These are phyloP conservation scores for Fusarium odoratissimum DNA, from an alignment of 2,329 filamentous ascomycete species.

Conservation along the genomic window DNA sequence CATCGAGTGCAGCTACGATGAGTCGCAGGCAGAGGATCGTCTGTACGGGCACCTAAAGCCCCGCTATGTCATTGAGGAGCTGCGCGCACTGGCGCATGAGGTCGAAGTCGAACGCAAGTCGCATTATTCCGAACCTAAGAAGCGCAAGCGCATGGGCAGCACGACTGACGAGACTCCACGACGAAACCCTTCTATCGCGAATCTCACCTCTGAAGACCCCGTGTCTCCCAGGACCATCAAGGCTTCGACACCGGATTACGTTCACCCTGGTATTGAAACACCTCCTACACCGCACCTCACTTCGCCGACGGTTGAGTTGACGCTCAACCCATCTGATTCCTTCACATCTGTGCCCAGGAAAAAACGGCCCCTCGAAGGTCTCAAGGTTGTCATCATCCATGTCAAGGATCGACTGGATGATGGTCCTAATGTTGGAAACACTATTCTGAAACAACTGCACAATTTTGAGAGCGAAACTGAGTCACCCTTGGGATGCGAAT, in stretches of 20 bases:
- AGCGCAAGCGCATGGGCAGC: conserved; percentile 70
- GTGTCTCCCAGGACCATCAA: conserved; percentile 64
- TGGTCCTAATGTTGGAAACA: conserved; percentile 71
- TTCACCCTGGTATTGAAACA: conserved; percentile 47
- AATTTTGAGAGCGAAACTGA: conserved; percentile 75
- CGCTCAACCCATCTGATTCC: conserved; percentile 53
- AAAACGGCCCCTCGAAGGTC: conserved; percentile 70
- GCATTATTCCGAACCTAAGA: conserved; percentile 60
- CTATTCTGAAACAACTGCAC: conserved; percentile 76
- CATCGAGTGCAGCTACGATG: conserved; percentile 95
- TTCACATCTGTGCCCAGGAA: conserved; percentile 37
- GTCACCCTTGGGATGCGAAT: conserved; percentile 79
- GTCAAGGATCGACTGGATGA: conserved; percentile 88
- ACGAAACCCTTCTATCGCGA: conserved; percentile 38
- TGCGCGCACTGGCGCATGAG: conserved; percentile 76
- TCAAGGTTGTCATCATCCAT: conserved; percentile 91
- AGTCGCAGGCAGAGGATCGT: conserved; percentile 78
- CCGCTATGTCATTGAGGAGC: conserved; percentile 81
- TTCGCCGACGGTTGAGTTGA: conserved; percentile 61
- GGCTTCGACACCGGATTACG: conserved; percentile 35
- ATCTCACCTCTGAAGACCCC: conserved; percentile 54
- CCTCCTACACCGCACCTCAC: conserved; percentile 60
- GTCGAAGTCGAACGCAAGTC: conserved; percentile 66
- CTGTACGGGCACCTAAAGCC: conserved; percentile 93
- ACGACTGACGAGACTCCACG: conserved; percentile 39